Percentiles rank a stretch among this genome's conserved stretches.
phyloP scores from a whole-genome alignment of 2,329 filamentous ascomycete species.

The Trichoderma sp. region DNA sequence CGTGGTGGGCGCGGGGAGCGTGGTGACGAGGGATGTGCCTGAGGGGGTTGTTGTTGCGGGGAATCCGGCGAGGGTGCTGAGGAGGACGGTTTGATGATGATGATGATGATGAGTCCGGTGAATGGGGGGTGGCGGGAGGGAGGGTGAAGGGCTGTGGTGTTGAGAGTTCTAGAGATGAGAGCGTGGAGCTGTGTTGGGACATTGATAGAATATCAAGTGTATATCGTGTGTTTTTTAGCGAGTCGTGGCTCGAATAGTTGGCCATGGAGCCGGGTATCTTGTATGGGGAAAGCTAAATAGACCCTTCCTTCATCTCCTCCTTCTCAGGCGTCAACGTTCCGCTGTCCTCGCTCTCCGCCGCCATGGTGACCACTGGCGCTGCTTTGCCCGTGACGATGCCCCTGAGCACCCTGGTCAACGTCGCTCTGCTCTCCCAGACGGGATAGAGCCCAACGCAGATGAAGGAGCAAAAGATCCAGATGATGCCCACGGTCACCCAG shows the following conservation, averaged over 20 bases:
- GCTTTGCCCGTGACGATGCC: conserved; percentile 19
- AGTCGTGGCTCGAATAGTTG: background rate
- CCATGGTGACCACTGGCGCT: background rate
- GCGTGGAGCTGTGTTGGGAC: background rate
- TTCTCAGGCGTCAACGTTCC: conserved; percentile 23
- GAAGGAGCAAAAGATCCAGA: conserved; percentile 72
- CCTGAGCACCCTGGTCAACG: conserved; percentile 37
- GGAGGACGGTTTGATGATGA: too few species aligned
- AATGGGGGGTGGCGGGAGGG: background rate
- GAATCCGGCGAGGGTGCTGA: conserved; percentile 65
- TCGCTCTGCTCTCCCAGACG: conserved; percentile 74
- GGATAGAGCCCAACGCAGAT: conserved; percentile 80
- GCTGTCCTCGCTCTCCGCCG: background rate
- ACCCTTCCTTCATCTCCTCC: conserved; percentile 12
- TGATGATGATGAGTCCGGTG: too few species aligned
- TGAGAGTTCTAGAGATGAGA: background rate
- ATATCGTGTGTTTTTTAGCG: background rate
- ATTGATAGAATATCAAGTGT: background rate
- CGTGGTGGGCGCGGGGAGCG: conserved; percentile 77
- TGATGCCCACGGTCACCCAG: conserved; percentile 70
- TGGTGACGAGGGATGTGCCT: conserved; percentile 74
- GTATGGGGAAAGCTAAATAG: background rate
- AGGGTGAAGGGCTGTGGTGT: background rate
- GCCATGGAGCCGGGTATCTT: background rate
- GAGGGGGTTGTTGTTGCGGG: conserved; percentile 65